A percentile compares a stretch with the other conserved stretches of the same genome.
Conservation (phyloP, 2,329 filamentous ascomycete genomes). For the Moelleriella libera region DNA sequence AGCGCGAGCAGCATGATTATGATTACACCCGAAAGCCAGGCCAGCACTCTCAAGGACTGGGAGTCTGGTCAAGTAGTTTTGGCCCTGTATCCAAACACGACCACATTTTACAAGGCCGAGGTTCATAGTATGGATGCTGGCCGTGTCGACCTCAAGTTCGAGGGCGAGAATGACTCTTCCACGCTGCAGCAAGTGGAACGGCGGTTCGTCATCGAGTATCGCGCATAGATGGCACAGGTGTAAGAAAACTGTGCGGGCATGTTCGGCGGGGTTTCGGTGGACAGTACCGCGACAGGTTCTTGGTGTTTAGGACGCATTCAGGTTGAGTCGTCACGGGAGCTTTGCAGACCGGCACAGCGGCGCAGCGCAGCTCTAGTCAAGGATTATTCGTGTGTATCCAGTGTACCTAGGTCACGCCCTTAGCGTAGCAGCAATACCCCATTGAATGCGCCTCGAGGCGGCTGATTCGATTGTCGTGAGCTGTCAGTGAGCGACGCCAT, state of each 20-base stretch:
- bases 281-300: too few species aligned
- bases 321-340: too few species aligned
- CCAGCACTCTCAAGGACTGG: slow-evolving; percentile 40
- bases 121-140: slow-evolving; percentile 54
- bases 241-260: not conserved
- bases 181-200: slow-evolving; percentile 64
- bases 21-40: slow-evolving; percentile 44
- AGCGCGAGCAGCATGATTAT: slow-evolving; percentile 64
- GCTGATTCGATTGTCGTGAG: too few species aligned
- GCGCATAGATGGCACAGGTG: slow-evolving; percentile 15
- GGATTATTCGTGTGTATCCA: too few species aligned
- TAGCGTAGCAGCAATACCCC: too few species aligned
- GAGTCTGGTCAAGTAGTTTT: slow-evolving; percentile 59
- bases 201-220: slow-evolving; percentile 63
- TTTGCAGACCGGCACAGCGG: too few species aligned
- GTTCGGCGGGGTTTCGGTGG: too few species aligned
- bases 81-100: slow-evolving; percentile 70
- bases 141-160: slow-evolving; percentile 57
- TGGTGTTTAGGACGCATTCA: too few species aligned
- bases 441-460: too few species aligned
- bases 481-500: too few species aligned
- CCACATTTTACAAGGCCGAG: slow-evolving; percentile 74
- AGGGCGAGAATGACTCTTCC: slow-evolving; percentile 61
- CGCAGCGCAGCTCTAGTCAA: too few species aligned
- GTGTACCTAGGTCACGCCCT: too few species aligned